phyloP scores from a whole-genome alignment of 2,329 filamentous ascomycete genomes.

The Aquanectria penicillioides region DNA sequence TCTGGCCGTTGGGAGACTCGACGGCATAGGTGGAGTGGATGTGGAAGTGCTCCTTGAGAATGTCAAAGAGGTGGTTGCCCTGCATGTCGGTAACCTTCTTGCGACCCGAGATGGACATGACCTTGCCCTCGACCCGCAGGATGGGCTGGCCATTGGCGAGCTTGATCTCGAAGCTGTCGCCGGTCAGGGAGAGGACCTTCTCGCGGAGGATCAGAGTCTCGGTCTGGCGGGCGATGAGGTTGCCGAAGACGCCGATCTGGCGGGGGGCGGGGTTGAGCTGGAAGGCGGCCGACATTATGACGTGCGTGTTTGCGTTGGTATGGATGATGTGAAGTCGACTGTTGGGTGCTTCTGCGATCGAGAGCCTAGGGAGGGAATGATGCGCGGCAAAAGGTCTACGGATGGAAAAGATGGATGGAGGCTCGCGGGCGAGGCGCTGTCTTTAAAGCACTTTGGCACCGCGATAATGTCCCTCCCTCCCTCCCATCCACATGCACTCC shows the following conservation, averaged over 20 bases:
- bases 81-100: constrained; percentile 65
- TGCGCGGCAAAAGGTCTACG: too few species aligned
- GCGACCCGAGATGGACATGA: constrained; percentile 61
- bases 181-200: constrained; percentile 68
- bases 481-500: too few species aligned
- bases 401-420: too few species aligned
- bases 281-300: constrained; percentile 17
- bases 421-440: not conserved
- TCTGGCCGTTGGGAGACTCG: constrained; percentile 55
- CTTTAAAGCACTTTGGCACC: too few species aligned
- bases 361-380: too few species aligned
- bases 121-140: constrained; percentile 65
- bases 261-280: constrained; percentile 44
- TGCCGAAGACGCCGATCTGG: constrained; percentile 52
- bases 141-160: constrained; percentile 63
- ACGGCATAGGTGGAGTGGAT: constrained; percentile 63
- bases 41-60: constrained; percentile 62
- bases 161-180: constrained; percentile 72
- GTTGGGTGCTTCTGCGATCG: too few species aligned
- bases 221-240: constrained; percentile 48
- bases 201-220: constrained; percentile 68
- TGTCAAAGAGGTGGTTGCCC: constrained; percentile 66
- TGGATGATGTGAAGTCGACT: not conserved
- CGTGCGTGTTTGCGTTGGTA: not conserved
- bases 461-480: too few species aligned